These are phyloP conservation scores for Clavariopsis aquatica DNA, from an alignment of 495 filamentous ascomycete species.

Conservation along the genomic window DNA sequence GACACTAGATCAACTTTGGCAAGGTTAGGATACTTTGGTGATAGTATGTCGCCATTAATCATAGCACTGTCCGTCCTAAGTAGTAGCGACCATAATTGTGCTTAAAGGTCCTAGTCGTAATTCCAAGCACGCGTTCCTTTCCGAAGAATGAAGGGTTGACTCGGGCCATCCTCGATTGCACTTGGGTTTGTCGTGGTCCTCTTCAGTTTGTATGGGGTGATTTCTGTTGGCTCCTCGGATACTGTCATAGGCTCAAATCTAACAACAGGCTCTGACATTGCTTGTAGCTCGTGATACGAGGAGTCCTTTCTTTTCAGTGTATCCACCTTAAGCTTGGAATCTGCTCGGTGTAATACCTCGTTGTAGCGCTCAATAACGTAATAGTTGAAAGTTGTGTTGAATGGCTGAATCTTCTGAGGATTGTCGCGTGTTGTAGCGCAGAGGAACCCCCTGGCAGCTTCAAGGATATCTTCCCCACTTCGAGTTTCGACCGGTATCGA, in stretches of 20 bases:
- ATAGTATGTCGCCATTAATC: no score
- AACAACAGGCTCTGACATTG: not conserved
- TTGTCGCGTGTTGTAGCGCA: not conserved
- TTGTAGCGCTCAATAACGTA: constrained; percentile 16
- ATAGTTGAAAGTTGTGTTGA: constrained; percentile 4
- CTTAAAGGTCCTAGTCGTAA: not conserved
- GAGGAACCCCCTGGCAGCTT: constrained; percentile 18
- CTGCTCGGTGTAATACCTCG: not conserved
- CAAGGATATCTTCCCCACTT: constrained; percentile 26
- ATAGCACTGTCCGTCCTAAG: no score
- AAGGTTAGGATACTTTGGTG: no score
- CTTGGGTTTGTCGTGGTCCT: constrained; percentile 4
- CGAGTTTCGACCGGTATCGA: not conserved
- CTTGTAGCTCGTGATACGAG: not conserved
- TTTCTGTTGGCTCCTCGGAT: constrained; percentile 6
- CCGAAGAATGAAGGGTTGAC: constrained; percentile 3
- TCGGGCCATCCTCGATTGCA: not conserved
- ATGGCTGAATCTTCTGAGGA: constrained; percentile 6
- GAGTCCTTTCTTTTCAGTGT: not conserved
- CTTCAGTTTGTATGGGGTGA: constrained; percentile 1
- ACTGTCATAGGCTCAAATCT: constrained; percentile 3
- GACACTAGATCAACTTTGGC: no score
- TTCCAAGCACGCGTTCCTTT: constrained; percentile 11
- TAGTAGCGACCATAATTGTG: not conserved
- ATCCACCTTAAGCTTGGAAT: not conserved